A percentile compares a stretch with the other conserved stretches of the same genome.
These are phyloP conservation scores for Schizochytrium sp. DNA, from an alignment of 108 stramenopile genomes.

Conservation along the genomic window DNA sequence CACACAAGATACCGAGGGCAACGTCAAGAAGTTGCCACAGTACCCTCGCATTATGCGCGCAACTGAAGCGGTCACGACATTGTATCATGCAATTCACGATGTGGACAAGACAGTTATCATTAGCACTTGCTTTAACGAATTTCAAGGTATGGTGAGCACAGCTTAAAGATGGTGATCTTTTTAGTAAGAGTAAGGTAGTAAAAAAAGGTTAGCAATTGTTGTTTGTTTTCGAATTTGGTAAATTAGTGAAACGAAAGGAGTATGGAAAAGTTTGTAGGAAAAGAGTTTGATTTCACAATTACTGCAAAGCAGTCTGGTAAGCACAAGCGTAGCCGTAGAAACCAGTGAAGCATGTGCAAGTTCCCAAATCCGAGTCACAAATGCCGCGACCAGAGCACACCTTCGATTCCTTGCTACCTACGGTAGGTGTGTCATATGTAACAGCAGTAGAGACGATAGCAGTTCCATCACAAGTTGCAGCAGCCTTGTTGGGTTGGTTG, in stretches of 20 bases:
- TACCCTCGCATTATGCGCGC: constrained; percentile 20
- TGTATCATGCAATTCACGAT: constrained; percentile 8
- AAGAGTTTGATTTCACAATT: background rate
- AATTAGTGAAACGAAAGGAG: background rate
- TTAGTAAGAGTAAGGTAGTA: background rate
- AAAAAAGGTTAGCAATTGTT: background rate
- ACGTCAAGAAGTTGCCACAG: background rate
- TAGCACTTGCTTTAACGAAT: background rate
- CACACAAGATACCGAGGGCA: background rate
- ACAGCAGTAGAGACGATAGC: background rate
- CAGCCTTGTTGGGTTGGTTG: background rate
- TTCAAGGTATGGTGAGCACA: background rate
- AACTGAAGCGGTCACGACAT: constrained; percentile 22
- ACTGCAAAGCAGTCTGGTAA: constrained; percentile 48
- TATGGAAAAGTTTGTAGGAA: background rate
- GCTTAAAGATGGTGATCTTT: background rate
- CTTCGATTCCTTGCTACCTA: background rate
- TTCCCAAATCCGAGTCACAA: constrained; percentile 63
- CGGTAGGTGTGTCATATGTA: background rate
- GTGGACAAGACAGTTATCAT: constrained; percentile 18
- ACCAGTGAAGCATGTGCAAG: constrained; percentile 73
- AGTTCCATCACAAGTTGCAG: background rate
- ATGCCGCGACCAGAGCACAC: constrained; percentile 55
- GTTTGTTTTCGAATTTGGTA: background rate
- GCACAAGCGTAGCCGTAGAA: constrained; percentile 74